Conservation (phyloP, 331 rosid genomes). For the Acacia concinna region DNA sequence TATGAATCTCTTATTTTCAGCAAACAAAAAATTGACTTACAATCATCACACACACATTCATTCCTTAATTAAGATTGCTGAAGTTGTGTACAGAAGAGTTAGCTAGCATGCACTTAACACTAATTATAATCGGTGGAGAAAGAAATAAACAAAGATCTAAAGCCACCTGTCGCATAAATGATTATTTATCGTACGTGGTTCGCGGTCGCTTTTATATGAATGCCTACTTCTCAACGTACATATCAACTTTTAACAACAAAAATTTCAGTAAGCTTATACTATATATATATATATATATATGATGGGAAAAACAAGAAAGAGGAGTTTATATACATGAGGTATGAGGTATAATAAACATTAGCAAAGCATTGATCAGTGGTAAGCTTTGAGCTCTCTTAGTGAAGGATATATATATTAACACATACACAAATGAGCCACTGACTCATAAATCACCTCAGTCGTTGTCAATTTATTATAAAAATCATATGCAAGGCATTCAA, state of each 20-base stretch:
- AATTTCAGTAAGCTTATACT: neutral
- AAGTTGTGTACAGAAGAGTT: neutral
- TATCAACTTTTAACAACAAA: neutral
- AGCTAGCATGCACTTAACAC: neutral
- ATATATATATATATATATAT: no score
- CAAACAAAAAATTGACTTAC: neutral
- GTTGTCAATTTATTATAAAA: neutral
- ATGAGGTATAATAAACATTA: neutral
- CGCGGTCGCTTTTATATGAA: slow-evolving; percentile 5
- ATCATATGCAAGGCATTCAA: neutral
- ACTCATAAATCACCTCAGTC: neutral
- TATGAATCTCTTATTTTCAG: neutral
- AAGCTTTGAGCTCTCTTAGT: neutral
- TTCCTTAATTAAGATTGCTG: neutral
- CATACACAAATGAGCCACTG: slow-evolving; percentile 16
- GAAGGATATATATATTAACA: neutral
- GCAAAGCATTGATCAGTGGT: neutral
- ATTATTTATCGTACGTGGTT: neutral
- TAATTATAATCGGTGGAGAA: neutral
- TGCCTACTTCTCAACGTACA: neutral
- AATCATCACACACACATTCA: neutral
- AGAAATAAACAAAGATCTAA: neutral
- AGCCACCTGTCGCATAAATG: neutral
- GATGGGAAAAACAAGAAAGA: neutral
- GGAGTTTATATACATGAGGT: neutral